phyloP scores from a whole-genome alignment of 345 rosid genomes.

The Clarkia xantiana region DNA sequence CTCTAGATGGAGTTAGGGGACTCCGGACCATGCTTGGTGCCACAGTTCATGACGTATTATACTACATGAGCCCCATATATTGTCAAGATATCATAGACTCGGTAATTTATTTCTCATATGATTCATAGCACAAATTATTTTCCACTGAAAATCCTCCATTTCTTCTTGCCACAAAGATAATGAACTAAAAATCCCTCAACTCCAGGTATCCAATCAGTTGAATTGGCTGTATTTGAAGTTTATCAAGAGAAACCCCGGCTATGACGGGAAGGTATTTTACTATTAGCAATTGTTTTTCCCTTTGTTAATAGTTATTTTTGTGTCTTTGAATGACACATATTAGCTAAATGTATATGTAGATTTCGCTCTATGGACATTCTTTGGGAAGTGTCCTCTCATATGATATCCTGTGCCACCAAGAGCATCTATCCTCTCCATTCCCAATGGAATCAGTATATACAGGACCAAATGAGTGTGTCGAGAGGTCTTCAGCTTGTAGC shows the following conservation, averaged over 20 bases:
- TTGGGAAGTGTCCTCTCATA: conserved; percentile 93
- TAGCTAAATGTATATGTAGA: conserved; percentile 19
- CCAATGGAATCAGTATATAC: conserved; percentile 63
- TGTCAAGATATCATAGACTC: conserved; percentile 86
- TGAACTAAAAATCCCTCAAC: too few relatives aligned
- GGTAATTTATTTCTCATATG: conserved; percentile 22
- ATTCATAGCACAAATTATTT: too few relatives aligned
- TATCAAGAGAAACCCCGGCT: conserved; percentile 70
- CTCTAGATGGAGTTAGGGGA: conserved; percentile 86
- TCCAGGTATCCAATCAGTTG: conserved; percentile 81
- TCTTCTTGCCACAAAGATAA: too few relatives aligned
- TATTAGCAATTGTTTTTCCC: neutral
- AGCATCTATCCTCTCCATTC: conserved; percentile 60
- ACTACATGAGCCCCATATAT: conserved; percentile 94
- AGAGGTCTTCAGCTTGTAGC: neutral
- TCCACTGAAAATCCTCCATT: too few relatives aligned
- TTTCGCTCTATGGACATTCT: conserved; percentile 89
- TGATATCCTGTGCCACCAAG: conserved; percentile 94
- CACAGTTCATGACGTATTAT: conserved; percentile 84
- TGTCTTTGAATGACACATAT: neutral
- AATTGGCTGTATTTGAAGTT: conserved; percentile 63
- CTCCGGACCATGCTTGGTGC: conserved; percentile 79
- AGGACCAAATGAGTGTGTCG: conserved; percentile 10
- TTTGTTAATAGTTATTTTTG: neutral
- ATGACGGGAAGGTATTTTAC: conserved; percentile 72